These are phyloP conservation scores for Lactifluus piperatus DNA, from an alignment of 768 basidiomycete species.

Conservation along the genomic window DNA sequence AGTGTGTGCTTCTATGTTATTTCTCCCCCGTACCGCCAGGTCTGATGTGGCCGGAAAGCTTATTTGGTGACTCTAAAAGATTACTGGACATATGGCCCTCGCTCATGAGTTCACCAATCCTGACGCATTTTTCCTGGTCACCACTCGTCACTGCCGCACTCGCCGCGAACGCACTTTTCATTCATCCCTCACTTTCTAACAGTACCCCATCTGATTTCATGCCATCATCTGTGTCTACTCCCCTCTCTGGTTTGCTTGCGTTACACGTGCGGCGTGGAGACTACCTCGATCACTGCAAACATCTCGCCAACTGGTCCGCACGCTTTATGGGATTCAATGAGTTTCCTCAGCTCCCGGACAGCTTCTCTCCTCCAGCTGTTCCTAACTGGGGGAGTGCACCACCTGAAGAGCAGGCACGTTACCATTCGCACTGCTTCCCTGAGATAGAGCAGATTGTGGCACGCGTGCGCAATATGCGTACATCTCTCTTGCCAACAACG, in stretches of 20 bases:
- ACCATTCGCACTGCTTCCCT: slow-evolving; percentile 37
- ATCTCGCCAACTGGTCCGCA: slow-evolving; percentile 28
- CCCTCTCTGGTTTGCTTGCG: slow-evolving; percentile 34
- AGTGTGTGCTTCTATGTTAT: too few relatives aligned
- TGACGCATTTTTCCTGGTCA: too few relatives aligned
- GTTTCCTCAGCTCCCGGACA: slow-evolving; percentile 35
- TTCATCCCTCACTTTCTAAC: too few relatives aligned
- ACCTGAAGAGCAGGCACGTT: slow-evolving; percentile 23
- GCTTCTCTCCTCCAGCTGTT: too few relatives aligned
- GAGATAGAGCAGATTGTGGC: slow-evolving; percentile 32
- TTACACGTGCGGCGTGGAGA: slow-evolving; percentile 42
- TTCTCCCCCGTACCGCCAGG: too few relatives aligned
- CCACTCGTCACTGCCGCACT: slow-evolving; percentile 29
- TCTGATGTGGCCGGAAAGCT: too few relatives aligned
- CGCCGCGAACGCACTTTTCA: slow-evolving; percentile 25
- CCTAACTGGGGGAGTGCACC: slow-evolving; percentile 13
- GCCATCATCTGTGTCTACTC: too few relatives aligned
- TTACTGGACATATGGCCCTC: slow-evolving; percentile 30
- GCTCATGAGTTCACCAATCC: slow-evolving; percentile 34
- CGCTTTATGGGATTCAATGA: slow-evolving; percentile 38
- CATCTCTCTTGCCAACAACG: too few relatives aligned
- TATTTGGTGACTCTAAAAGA: too few relatives aligned
- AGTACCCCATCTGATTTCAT: slow-evolving; percentile 12
- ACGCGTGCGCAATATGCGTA: slow-evolving; percentile 29
- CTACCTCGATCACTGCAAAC: slow-evolving; percentile 39